Percentiles rank a stretch among this genome's conserved stretches.
Conservation (phyloP, 2,329 filamentous ascomycete species). For the Cladorrhinum sp. region DNA sequence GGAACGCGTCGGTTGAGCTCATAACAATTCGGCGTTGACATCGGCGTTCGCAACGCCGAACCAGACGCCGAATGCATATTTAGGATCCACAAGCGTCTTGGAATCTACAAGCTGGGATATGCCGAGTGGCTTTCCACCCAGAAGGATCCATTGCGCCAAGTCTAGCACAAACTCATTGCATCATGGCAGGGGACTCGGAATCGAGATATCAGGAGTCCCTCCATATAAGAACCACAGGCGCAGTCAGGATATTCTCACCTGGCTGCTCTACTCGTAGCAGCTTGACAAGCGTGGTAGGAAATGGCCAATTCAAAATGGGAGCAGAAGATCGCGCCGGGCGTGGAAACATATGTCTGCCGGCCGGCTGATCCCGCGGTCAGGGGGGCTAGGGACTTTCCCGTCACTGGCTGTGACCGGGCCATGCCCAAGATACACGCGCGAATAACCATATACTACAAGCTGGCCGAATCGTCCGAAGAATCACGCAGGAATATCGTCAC, state of each 20-base stretch:
- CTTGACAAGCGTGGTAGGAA: constrained; percentile 4
- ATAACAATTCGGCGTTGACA: constrained; percentile 3
- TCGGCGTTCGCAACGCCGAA: constrained; percentile 3
- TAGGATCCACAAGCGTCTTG: not conserved
- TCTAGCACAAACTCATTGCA: constrained; percentile 5
- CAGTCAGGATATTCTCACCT: constrained; percentile 3
- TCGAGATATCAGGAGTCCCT: constrained; percentile 4
- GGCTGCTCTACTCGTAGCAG: constrained; percentile 2
- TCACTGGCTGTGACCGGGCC: constrained; percentile 2
- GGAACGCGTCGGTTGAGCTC: constrained; percentile 2
- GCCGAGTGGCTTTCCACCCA: constrained; percentile 4
- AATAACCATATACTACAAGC: constrained; percentile 4
- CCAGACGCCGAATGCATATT: constrained; percentile 4
- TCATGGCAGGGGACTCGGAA: constrained; percentile 1
- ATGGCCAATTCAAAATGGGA: constrained; percentile 3
- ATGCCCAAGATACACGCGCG: constrained; percentile 3
- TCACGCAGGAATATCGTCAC: constrained; percentile 3
- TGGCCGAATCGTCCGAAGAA: constrained; percentile 1
- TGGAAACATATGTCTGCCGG: constrained; percentile 4
- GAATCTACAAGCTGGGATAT: constrained; percentile 3
- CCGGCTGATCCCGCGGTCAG: constrained; percentile 3
- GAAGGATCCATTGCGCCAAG: constrained; percentile 2
- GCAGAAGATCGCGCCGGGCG: constrained; percentile 3
- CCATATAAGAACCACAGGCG: not conserved
- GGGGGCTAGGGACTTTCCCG: constrained; percentile 2